A percentile compares a stretch with the other conserved stretches of the same genome.
phyloP scores from a whole-genome alignment of 768 basidiomycete species.

The Mycena latifolia region DNA sequence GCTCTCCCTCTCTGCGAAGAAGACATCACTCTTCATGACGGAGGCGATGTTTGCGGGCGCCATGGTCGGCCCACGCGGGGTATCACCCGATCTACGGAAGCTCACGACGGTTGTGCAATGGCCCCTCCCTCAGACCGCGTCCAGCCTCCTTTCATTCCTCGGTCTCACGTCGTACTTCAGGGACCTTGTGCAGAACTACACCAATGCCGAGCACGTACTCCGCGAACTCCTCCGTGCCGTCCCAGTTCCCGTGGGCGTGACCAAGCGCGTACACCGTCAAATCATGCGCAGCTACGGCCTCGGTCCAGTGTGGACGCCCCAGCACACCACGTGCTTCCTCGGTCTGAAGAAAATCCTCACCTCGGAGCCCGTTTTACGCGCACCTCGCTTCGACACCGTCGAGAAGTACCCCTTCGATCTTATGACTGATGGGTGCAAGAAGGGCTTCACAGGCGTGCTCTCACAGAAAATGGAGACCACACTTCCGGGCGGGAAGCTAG shows the following conservation, averaged over 20 bases:
- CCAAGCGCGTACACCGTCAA: constrained; percentile 43
- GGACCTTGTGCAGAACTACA: too few species aligned
- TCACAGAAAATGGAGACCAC: not conserved
- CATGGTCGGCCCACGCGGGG: too few species aligned
- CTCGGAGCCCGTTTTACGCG: too few species aligned
- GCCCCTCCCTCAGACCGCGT: constrained; percentile 41
- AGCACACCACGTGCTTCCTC: too few species aligned
- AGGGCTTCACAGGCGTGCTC: constrained; percentile 41
- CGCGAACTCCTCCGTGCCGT: constrained; percentile 41
- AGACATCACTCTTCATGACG: too few species aligned
- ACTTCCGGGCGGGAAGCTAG: constrained; percentile 31
- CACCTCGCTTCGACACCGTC: too few species aligned
- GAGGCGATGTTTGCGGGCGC: too few species aligned
- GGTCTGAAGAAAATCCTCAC: too few species aligned
- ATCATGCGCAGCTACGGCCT: too few species aligned
- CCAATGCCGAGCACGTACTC: constrained; percentile 48
- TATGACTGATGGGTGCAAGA: constrained; percentile 41
- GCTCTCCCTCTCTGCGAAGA: constrained; percentile 54
- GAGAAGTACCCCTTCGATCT: constrained; percentile 43
- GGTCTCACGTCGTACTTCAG: constrained; percentile 50
- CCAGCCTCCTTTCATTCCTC: constrained; percentile 46
- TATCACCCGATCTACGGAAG: too few species aligned
- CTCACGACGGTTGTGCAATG: constrained; percentile 52
- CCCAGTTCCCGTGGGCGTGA: constrained; percentile 32
- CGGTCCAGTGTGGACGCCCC: too few species aligned